Percentiles rank a stretch among this genome's conserved stretches.
These are phyloP conservation scores for Rhynchosporium secalis DNA, from an alignment of 2,329 filamentous ascomycete genomes.

Conservation along the genomic window DNA sequence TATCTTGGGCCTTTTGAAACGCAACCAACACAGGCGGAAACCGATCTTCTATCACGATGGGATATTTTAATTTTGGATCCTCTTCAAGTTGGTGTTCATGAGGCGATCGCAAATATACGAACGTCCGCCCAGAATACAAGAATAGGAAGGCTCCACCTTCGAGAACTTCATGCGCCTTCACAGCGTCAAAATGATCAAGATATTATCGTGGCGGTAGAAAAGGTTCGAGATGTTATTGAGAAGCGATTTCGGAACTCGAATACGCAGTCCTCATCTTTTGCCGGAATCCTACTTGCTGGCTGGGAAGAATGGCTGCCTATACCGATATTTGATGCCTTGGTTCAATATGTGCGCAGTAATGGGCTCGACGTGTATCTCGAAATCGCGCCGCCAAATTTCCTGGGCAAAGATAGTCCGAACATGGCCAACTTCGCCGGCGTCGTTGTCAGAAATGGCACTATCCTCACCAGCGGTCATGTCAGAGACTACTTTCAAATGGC, in stretches of 20 bases:
- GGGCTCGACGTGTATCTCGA: constrained; percentile 15
- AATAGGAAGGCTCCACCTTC: constrained; percentile 5
- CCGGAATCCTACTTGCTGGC: constrained; percentile 11
- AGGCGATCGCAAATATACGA: constrained; percentile 5
- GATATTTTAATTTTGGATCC: constrained; percentile 13
- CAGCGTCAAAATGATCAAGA: constrained; percentile 10
- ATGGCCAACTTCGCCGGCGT: constrained; percentile 15
- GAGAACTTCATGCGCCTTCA: background rate
- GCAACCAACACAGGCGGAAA: background rate
- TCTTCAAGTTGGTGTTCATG: background rate
- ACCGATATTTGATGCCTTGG: constrained; percentile 10
- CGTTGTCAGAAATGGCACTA: constrained; percentile 14
- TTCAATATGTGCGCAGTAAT: constrained; percentile 8
- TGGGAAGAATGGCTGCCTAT: constrained; percentile 14
- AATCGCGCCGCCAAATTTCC: constrained; percentile 11
- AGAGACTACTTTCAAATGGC: constrained; percentile 17
- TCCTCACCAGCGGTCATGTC: constrained; percentile 13
- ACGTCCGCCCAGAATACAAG: constrained; percentile 11
- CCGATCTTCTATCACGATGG: constrained; percentile 10
- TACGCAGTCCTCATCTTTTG: background rate
- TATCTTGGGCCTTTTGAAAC: constrained; percentile 13
- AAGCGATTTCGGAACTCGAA: constrained; percentile 1
- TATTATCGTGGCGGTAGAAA: constrained; percentile 9
- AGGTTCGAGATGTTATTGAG: constrained; percentile 14
- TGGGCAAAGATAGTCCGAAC: constrained; percentile 5